A percentile compares a stretch with the other conserved stretches of the same genome.
These are phyloP conservation scores for Allium fistulosum DNA, from an alignment of 106 monocot species.

Conservation along the genomic window DNA sequence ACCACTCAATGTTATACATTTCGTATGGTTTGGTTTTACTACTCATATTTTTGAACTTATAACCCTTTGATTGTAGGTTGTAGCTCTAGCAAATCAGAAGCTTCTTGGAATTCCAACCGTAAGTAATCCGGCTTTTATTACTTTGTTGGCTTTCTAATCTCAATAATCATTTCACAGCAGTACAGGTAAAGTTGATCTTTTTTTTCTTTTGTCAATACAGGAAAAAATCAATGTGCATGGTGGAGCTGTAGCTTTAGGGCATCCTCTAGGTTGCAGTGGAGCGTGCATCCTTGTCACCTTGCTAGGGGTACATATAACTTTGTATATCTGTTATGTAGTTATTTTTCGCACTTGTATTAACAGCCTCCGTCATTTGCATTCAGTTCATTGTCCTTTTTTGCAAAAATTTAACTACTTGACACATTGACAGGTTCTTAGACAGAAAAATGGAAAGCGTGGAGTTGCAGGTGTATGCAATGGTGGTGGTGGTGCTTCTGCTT, in stretches of 20 bases:
- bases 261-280: too few species aligned
- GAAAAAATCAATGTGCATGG: constrained; percentile 9
- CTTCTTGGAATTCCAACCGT: constrained; percentile 43
- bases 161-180: background rate
- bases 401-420: background rate
- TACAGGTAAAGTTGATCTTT: background rate
- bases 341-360: background rate
- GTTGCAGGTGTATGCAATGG: constrained; percentile 93
- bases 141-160: background rate
- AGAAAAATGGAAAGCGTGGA: constrained; percentile 69
- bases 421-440: constrained; percentile 50
- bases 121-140: constrained; percentile 16
- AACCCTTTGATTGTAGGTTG: constrained; percentile 33
- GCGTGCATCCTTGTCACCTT: too few species aligned
- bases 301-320: background rate
- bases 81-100: too few species aligned
- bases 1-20: background rate
- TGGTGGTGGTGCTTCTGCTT: constrained; percentile 92
- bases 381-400: background rate
- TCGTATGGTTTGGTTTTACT: background rate
- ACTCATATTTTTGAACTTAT: constrained; percentile 4
- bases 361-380: background rate
- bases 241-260: too few species aligned
- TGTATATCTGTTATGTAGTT: background rate
- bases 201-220: constrained; percentile 23